Conservation (phyloP, 1,284 basidiomycete genomes). For the Caloboletus inedulis region DNA sequence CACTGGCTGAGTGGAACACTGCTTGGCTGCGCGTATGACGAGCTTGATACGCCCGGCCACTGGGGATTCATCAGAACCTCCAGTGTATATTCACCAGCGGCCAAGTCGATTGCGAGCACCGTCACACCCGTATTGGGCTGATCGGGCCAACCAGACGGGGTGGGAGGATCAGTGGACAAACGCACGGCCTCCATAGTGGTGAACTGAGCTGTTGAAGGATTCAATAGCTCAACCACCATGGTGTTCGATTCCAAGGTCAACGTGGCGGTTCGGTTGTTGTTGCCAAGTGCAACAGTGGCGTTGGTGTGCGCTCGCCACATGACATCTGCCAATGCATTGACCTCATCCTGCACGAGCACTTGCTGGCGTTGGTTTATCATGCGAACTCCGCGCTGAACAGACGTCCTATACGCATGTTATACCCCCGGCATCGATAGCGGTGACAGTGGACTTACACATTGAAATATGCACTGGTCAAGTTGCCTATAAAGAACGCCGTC, state of each 20-base stretch:
- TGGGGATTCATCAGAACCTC: conserved; percentile 87
- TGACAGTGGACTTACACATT: conserved; percentile 53
- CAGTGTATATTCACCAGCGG: conserved; percentile 67
- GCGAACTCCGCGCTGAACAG: conserved; percentile 85
- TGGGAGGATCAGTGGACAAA: conserved; percentile 58
- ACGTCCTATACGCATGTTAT: conserved; percentile 39
- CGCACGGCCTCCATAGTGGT: conserved; percentile 48
- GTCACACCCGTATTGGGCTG: conserved; percentile 77
- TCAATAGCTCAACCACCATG: conserved; percentile 50
- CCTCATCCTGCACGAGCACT: conserved; percentile 90
- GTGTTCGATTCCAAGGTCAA: conserved; percentile 47
- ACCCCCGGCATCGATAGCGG: conserved; percentile 9
- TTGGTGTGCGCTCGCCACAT: conserved; percentile 98
- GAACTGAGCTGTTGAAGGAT: conserved; percentile 57
- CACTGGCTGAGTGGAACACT: conserved; percentile 59
- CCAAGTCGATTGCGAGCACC: conserved; percentile 74
- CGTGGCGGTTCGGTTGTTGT: conserved; percentile 56
- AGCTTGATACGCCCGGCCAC: conserved; percentile 60
- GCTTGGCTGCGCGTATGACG: conserved; percentile 52
- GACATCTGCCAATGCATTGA: conserved; percentile 55
- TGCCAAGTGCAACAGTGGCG: conserved; percentile 52
- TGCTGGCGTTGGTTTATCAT: conserved; percentile 85
- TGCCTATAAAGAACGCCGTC: conserved; percentile 80
- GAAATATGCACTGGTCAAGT: conserved; percentile 81
- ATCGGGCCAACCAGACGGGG: conserved; percentile 55